Conservation (phyloP, 2,329 filamentous ascomycete species). For the Canariomyces notabilis region DNA sequence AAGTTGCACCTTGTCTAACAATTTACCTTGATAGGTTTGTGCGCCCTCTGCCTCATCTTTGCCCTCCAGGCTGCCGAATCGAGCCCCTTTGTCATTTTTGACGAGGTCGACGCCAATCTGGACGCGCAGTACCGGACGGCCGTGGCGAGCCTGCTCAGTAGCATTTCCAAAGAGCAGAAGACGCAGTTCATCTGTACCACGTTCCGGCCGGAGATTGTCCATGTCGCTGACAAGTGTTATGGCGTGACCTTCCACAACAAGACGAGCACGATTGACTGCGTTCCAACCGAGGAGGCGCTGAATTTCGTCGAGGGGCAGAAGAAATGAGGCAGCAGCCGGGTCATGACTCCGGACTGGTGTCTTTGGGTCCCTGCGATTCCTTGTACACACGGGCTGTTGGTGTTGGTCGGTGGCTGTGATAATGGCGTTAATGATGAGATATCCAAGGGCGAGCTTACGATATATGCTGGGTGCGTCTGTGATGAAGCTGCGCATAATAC, state of each 20-base stretch:
- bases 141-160: conserved; percentile 81
- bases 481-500: no score
- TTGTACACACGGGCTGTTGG: background rate
- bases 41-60: conserved; percentile 95
- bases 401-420: background rate
- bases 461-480: no score
- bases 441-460: no score
- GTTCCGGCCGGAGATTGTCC: conserved; percentile 93
- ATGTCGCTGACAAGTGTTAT: conserved; percentile 95
- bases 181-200: conserved; percentile 97
- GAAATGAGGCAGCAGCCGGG: no score
- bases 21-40: conserved; percentile 55
- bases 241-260: conserved; percentile 92
- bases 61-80: conserved; percentile 98
- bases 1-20: background rate
- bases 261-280: conserved; percentile 89
- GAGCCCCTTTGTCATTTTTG: conserved; percentile 97
- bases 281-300: conserved; percentile 79
- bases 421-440: background rate
- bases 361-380: background rate
- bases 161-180: conserved; percentile 62
- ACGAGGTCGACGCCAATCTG: conserved; percentile 97
- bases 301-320: conserved; percentile 88
- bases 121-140: conserved; percentile 97
- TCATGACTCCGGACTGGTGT: no score